Evolutionary conservation across 1,139 yeast species (phyloP), one percentile per base, ranked within the genome.

Genomic region (Yamadazyma atmosphaerica): DNA sequence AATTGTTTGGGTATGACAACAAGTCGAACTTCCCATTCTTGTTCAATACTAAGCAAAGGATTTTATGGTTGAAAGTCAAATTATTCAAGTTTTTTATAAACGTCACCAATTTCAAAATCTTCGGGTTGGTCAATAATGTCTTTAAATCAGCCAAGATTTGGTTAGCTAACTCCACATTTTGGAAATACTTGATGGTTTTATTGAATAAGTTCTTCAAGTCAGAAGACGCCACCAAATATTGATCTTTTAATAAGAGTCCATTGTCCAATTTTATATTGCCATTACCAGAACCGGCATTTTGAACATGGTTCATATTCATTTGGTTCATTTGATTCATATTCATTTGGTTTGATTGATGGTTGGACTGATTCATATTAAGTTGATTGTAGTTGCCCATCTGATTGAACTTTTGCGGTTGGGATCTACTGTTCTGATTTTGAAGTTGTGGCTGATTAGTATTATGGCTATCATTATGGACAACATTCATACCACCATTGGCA

Each of bases 1-100:
- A 68, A 45, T 57, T 71, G 47, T 52, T 62, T 4, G 73, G 77
- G 49, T 60, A 73, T 31, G 65, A 65, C 50, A 64, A 65, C 45
- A 65, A 68, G 52, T 78, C 83, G 50, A 77, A 65, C 51, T 77
- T 77, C 32, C 83, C 82, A 50, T 78, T 77, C 44, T 78, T 78
- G 52, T 77, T 77, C 30, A 75, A 59, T 27, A 77, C 81, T 44
- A 78, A 65, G 49, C 72, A 72, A 43, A 63, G 63, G 39, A 60
- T 64, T 58, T 58, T 76, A 52, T 61, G 69, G 45, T 62, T 72
- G 57, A 58, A 74, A 1, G 71, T 63, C 44, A 68, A 60, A 38
- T 66, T 72, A 48, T 72, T 71, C 44, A 70, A 54, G 50, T 68
- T 70, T 38, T 67, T 67, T 35, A 69, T 65, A 46, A 72, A 72